Evolutionary conservation across 768 basidiomycete species (phyloP), one percentile per base, ranked within the genome.

Genomic region (Termitomyces eurrhizus): DNA sequence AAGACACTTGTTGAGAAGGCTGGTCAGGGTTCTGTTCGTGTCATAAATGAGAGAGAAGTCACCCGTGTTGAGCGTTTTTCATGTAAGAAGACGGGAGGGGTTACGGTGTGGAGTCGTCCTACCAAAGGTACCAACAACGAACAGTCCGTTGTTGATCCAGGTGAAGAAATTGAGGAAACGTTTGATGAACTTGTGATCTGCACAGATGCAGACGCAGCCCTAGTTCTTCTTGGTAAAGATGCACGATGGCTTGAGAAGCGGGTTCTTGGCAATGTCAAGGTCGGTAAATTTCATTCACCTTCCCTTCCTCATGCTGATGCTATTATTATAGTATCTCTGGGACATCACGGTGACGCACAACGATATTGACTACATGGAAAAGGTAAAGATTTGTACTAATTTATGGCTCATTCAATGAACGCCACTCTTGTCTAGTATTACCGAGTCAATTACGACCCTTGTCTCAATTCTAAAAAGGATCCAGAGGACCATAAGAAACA

Each of bases 291-390:
- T 13, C 1, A 26, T 11, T 24, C 4, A 21, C 24, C 8, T 13
- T 58, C 21, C 18, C n/a, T 13, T 46, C 46, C 4, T 39, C 44
- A 24, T 50, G 49, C 26, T 41, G 14, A 46, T 21, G 33, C 21
- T 41, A 42, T 26, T 4, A 44, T 11, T 44, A 7, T 1, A 72
- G 68, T 78, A 79, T 58, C 70, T 78, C 12, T 74, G 75, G 69
- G 77, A 82, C 55, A 69, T 80, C n/a, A 80, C 78, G 0, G 79
- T 83, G 36, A 83, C 82, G 2, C 83, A 84, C 63, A 75, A 70
- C 42, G 80, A 83, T 56, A 60, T 75, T 1, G 69, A 71, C 0
- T 80, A 81, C 61, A 80, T 82, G 79, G 68, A 76, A 62, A 76
- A 79, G 74, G 79, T 77, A 50, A n/a, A 66, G 56, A 6, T 8